Percentiles rank a stretch among this genome's conserved stretches.
These are phyloP conservation scores for Dimargaris cristalligena DNA, from an alignment of 192 early-diverging fungal species.

Conservation along the genomic window DNA sequence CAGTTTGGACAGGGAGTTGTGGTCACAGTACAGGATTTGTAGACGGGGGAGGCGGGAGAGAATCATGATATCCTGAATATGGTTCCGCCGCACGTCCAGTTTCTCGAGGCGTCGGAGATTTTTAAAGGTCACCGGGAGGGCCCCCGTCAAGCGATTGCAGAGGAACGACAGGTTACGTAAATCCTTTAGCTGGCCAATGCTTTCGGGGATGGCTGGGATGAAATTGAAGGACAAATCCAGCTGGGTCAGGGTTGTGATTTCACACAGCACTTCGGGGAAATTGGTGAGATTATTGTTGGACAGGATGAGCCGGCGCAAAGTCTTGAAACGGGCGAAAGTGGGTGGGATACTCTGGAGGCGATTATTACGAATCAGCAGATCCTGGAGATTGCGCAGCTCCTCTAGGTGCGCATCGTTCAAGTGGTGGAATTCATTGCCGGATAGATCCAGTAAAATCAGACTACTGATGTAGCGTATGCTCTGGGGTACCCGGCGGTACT, in stretches of 20 bases:
- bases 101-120: conserved; percentile 40
- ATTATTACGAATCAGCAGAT: conserved; percentile 57
- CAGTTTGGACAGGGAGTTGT: conserved; percentile 47
- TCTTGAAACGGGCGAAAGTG: conserved; percentile 33
- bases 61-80: conserved; percentile 46
- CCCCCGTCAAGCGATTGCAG: conserved; percentile 60
- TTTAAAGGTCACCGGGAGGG: conserved; percentile 41
- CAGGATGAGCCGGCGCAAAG: conserved; percentile 47
- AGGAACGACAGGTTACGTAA: conserved; percentile 43
- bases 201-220: conserved; percentile 52
- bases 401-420: conserved; percentile 50
- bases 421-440: conserved; percentile 50
- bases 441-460: conserved; percentile 58
- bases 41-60: conserved; percentile 36
- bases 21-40: conserved; percentile 48
- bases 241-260: conserved; percentile 37
- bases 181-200: conserved; percentile 43
- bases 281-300: conserved; percentile 62
- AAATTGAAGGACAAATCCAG: conserved; percentile 75
- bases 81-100: conserved; percentile 70
- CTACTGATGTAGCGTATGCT: conserved; percentile 43
- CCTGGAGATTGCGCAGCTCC: conserved; percentile 34
- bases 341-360: conserved; percentile 50
- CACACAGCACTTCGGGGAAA: conserved; percentile 48
- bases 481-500: conserved; percentile 45